These are phyloP conservation scores for Dalbergia cochinchinensis DNA, from an alignment of 306 rosid species.

Conservation along the genomic window DNA sequence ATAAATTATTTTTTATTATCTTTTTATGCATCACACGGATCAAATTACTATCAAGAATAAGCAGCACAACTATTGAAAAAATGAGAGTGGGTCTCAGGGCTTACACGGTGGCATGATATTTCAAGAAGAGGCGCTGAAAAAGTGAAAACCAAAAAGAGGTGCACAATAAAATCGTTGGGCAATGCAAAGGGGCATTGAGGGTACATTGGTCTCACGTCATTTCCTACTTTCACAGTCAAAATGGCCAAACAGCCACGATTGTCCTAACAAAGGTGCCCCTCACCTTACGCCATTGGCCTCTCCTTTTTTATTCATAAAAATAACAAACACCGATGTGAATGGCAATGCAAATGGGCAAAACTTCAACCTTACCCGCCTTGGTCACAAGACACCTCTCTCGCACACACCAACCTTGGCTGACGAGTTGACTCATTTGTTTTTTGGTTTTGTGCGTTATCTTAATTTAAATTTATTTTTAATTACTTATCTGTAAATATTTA, in stretches of 20 bases:
- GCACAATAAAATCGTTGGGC: slow-evolving; percentile 24
- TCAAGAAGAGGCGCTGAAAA: too few relatives aligned
- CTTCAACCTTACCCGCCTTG: neutral
- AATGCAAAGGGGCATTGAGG: slow-evolving; percentile 27
- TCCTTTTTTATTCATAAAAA: neutral
- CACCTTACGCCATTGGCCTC: slow-evolving; percentile 26
- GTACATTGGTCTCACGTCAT: slow-evolving; percentile 50
- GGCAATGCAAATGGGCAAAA: neutral
- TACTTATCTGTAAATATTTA: too few relatives aligned
- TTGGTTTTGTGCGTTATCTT: too few relatives aligned
- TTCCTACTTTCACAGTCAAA: slow-evolving; percentile 41
- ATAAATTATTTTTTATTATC: too few relatives aligned
- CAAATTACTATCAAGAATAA: too few relatives aligned
- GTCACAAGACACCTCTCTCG: neutral
- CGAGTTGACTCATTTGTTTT: too few relatives aligned
- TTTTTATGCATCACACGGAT: too few relatives aligned
- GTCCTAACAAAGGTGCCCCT: slow-evolving; percentile 17
- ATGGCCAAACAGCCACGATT: slow-evolving; percentile 38
- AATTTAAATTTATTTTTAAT: too few relatives aligned
- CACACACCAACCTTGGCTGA: too few relatives aligned
- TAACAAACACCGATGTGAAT: neutral
- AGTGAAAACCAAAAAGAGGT: neutral
- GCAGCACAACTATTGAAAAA: too few relatives aligned
- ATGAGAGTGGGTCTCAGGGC: too few relatives aligned
- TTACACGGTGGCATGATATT: too few relatives aligned